Evolutionary conservation across 805 yeast genomes (phyloP).

Genomic region (Myxozyma neotropica): DNA sequence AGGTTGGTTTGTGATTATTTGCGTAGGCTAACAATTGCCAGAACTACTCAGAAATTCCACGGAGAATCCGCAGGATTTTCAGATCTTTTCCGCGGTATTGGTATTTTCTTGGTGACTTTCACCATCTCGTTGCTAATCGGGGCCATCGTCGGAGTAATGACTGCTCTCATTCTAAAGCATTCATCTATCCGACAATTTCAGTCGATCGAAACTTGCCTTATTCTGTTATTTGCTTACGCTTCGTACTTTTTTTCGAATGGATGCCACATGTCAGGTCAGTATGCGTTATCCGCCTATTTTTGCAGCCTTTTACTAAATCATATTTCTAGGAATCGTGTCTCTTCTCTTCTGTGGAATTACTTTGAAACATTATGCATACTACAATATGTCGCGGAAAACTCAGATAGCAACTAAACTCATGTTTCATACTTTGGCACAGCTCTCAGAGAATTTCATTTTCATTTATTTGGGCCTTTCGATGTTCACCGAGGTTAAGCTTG

Average conservation of each 20-base stretch:
- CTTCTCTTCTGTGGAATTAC: conserved; percentile 95
- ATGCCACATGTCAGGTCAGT: conserved; percentile 92
- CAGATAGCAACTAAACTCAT: conserved; percentile 95
- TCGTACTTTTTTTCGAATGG: conserved; percentile 98
- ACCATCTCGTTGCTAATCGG: conserved; percentile 91
- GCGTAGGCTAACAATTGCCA: background rate
- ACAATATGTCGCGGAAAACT: conserved; percentile 94
- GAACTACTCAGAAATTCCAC: conserved; percentile 93
- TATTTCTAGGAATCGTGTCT: conserved; percentile 48
- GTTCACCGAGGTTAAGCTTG: conserved; percentile 93
- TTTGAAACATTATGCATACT: conserved; percentile 93
- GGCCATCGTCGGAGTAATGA: conserved; percentile 78
- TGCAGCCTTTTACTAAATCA: background rate
- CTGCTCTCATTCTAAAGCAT: conserved; percentile 88
- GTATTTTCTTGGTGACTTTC: conserved; percentile 89
- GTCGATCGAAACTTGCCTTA: conserved; percentile 94
- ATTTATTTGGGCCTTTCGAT: conserved; percentile 91
- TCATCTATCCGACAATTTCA: conserved; percentile 92
- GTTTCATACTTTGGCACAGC: conserved; percentile 90
- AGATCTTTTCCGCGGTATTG: conserved; percentile 87
- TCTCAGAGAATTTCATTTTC: conserved; percentile 94
- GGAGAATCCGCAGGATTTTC: conserved; percentile 77
- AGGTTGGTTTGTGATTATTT: background rate
- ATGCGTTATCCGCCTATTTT: background rate
- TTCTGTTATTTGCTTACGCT: conserved; percentile 87